Base-by-base conservation (phyloP, 2,329 filamentous ascomycete genomes). In the Aspergillus persii region DNA sequence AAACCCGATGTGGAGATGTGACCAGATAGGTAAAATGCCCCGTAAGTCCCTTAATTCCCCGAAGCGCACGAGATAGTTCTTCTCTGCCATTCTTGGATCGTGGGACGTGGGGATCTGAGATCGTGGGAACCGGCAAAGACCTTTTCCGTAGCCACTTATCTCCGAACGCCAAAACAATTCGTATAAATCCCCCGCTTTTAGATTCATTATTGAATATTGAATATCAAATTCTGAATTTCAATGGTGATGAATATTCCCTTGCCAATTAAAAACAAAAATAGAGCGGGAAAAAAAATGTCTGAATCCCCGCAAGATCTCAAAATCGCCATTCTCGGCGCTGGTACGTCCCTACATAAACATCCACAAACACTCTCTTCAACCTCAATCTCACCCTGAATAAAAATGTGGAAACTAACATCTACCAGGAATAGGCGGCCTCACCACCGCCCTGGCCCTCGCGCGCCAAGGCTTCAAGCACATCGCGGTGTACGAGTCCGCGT, bases 381-480 rank as follows among this genome's bases (percentile, higher is more conserved):
- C 36, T 2, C 4, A 41, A n/a, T 3, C 11, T 15, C 15, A 3
- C 33, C 4, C 8, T 23, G 11, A 30, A 30, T 31, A 39, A 33
- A n/a, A 48, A n/a, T 41, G 11, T 47, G 1, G 15, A 41, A n/a
- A 29, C 51, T 61, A 50, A 61, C 47, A 23, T 18, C 26, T n/a
- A 41, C 4, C 27, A 49, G 65, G 90, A 64, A 94, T 95, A 89
- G 90, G 90, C 54, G 91, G 91, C 30, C 80, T 94, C 30, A 86
- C 88, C 58, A 83, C 81, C 54, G 89, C 90, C 6, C 82, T 94
- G 39, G 85, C 89, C 11, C 83, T 94, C 39, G 89, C 90, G 46
- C 89, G 89, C 76, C 86, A 87, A 67, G 91, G 90, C 7, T 93
- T 94, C 76, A 84, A 81, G 63, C 79, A 89, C 58, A 88, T 94